Percentiles rank a stretch among this genome's conserved stretches.
These are phyloP conservation scores for Pseudozyma thailandica DNA, from an alignment of 1,284 basidiomycete genomes.

Conservation along the genomic window DNA sequence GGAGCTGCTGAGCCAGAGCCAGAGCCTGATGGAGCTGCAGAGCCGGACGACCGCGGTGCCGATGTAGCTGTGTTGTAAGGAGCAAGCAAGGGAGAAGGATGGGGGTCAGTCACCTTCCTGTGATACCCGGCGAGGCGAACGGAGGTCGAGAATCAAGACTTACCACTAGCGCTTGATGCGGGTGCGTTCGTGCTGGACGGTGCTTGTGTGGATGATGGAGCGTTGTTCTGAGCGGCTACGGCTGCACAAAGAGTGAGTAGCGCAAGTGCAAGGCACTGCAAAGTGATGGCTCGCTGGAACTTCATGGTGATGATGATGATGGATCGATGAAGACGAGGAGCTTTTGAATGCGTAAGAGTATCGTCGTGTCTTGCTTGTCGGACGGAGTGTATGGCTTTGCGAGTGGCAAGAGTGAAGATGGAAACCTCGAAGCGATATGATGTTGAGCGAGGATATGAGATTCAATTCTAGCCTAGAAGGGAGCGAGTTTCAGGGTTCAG, in stretches of 20 bases:
- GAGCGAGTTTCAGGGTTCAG: constrained; percentile 11
- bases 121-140: neutral
- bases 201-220: constrained; percentile 31
- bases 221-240: constrained; percentile 36
- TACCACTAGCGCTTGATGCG: constrained; percentile 27
- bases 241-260: constrained; percentile 29
- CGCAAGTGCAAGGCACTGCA: constrained; percentile 29
- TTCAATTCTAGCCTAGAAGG: neutral
- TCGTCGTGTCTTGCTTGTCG: neutral
- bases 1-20: constrained; percentile 13
- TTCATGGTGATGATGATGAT: constrained; percentile 12
- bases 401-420: neutral
- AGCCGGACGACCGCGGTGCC: constrained; percentile 21
- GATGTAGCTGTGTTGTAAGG: constrained; percentile 9
- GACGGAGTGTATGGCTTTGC: neutral
- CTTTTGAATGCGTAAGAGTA: too few relatives aligned
- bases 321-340: too few relatives aligned
- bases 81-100: neutral
- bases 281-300: constrained; percentile 11
- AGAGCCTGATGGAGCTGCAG: constrained; percentile 14
- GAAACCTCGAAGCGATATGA: too few relatives aligned
- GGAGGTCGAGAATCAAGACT: neutral
- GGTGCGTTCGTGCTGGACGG: constrained; percentile 5
- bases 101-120: constrained; percentile 6
- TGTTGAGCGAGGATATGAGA: neutral